Conservation (phyloP, 768 basidiomycete species). For the Ramaria rubella region DNA sequence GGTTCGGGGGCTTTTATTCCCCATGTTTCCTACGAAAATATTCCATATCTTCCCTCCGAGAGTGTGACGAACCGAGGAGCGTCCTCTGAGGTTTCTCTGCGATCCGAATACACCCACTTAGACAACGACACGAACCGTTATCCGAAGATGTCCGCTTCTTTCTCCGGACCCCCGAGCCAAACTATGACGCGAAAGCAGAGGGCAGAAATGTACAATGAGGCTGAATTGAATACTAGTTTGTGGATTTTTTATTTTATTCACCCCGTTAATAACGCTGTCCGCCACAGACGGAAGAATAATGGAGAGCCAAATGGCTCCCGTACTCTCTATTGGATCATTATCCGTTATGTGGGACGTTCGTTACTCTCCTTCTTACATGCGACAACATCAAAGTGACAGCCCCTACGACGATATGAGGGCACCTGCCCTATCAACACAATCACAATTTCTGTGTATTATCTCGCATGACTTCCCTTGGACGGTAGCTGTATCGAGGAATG, state of each 20-base stretch:
- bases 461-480: conserved; percentile 62
- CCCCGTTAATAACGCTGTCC: neutral
- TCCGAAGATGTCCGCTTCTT: neutral
- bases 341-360: conserved; percentile 7
- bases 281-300: neutral
- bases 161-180: neutral
- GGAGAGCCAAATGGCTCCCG: neutral
- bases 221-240: neutral
- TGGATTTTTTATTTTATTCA: neutral
- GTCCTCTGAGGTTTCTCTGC: conserved; percentile 8
- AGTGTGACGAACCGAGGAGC: neutral
- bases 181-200: neutral
- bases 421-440: conserved; percentile 30
- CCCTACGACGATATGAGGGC: conserved; percentile 11
- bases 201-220: neutral
- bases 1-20: neutral
- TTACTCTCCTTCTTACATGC: neutral
- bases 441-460: conserved; percentile 41
- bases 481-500: conserved; percentile 43
- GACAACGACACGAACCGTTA: conserved; percentile 7
- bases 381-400: neutral
- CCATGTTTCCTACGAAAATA: conserved; percentile 6
- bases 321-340: neutral
- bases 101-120: conserved; percentile 6
- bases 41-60: conserved; percentile 6